Evolutionary conservation across 2,329 filamentous ascomycete genomes (phyloP).

Genomic region (Fusarium palustre): DNA sequence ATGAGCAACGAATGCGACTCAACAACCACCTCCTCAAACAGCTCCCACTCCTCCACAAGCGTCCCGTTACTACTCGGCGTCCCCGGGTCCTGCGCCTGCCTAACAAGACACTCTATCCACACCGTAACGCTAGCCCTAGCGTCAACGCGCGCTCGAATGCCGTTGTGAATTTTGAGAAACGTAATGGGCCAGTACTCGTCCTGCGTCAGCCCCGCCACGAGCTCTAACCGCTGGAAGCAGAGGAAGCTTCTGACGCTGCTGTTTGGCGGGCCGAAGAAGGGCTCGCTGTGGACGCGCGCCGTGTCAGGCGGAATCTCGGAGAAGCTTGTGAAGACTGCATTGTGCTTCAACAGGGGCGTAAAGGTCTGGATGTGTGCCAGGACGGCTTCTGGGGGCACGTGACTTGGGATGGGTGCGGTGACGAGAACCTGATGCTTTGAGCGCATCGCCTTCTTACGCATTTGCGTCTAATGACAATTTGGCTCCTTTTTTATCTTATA

Average conservation of each 20-base stretch:
- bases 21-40: constrained; percentile 27
- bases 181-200: constrained; percentile 25
- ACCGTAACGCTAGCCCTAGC: constrained; percentile 23
- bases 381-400: constrained; percentile 31
- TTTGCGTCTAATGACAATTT: background rate
- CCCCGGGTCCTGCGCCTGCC: constrained; percentile 12
- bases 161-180: constrained; percentile 30
- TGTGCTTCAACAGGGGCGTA: constrained; percentile 23
- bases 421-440: constrained; percentile 27
- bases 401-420: constrained; percentile 29
- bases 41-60: constrained; percentile 28
- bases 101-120: constrained; percentile 27
- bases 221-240: background rate
- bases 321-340: constrained; percentile 23
- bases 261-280: constrained; percentile 26
- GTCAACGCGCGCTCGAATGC: constrained; percentile 28
- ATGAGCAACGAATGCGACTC: constrained; percentile 30
- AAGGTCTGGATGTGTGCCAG: constrained; percentile 32
- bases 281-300: constrained; percentile 15
- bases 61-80: constrained; percentile 23
- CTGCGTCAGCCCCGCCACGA: constrained; percentile 21
- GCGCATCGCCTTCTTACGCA: constrained; percentile 22
- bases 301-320: constrained; percentile 16
- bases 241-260: constrained; percentile 22
- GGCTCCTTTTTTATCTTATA: background rate